Evolutionary conservation across 768 basidiomycete genomes (phyloP).

Genomic region (Hericium erinaceus): DNA sequence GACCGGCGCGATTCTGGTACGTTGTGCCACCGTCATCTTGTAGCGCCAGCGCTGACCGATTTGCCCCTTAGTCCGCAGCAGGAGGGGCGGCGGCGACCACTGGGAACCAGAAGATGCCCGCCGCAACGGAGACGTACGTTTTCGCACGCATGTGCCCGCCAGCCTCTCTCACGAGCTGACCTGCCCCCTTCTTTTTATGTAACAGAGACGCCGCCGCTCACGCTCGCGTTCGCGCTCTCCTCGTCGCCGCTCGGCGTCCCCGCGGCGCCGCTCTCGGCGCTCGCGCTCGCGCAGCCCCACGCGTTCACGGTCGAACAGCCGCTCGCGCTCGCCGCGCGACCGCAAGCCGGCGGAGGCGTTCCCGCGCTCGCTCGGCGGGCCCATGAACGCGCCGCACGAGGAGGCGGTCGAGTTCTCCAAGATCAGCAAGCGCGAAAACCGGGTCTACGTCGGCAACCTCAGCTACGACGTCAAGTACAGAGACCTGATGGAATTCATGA

Average conservation of each 20-base stretch:
- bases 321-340: slow-evolving; percentile 38
- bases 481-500: slow-evolving; percentile 99
- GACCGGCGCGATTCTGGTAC: slow-evolving; percentile 50
- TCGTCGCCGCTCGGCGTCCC: slow-evolving; percentile 58
- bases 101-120: slow-evolving; percentile 82
- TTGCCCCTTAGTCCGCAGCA: slow-evolving; percentile 34
- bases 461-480: slow-evolving; percentile 98
- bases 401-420: slow-evolving; percentile 95
- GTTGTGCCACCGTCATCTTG: slow-evolving; percentile 11
- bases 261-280: slow-evolving; percentile 51
- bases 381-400: slow-evolving; percentile 85
- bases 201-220: slow-evolving; percentile 18
- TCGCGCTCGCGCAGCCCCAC: slow-evolving; percentile 50
- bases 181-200: background rate
- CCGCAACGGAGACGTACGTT: slow-evolving; percentile 52
- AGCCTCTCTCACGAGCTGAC: background rate
- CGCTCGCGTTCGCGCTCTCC: slow-evolving; percentile 66
- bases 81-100: slow-evolving; percentile 49
- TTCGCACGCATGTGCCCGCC: background rate
- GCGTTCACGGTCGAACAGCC: slow-evolving; percentile 53
- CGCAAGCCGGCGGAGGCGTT: slow-evolving; percentile 58
- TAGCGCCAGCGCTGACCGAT: slow-evolving; percentile 3
- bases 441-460: slow-evolving; percentile 98
- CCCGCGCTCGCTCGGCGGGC: slow-evolving; percentile 74
- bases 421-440: slow-evolving; percentile 93